Conservation (phyloP, 257 asterid species). For the Capsicum pubescens region DNA sequence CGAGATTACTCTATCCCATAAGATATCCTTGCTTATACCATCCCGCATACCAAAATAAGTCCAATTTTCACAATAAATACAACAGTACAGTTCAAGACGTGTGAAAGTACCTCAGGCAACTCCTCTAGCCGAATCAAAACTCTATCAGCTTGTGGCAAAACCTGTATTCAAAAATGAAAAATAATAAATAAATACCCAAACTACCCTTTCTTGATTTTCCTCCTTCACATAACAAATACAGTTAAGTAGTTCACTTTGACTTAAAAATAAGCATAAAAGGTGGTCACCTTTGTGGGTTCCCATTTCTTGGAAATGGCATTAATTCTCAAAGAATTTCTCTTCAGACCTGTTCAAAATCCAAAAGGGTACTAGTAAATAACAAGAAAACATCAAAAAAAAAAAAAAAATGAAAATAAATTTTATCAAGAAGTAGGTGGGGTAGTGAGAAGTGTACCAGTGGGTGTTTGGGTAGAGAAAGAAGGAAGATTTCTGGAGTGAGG, state of each 20-base stretch:
- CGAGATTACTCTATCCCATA: no score
- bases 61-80: neutral
- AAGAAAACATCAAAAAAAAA: neutral
- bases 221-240: neutral
- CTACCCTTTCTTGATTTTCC: neutral
- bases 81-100: neutral
- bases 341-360: constrained; percentile 44
- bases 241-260: neutral
- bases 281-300: constrained; percentile 71
- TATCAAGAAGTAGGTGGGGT: neutral
- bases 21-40: neutral
- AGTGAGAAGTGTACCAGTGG: constrained; percentile 39
- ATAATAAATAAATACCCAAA: constrained; percentile 21
- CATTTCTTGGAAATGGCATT: constrained; percentile 65
- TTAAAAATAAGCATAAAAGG: neutral
- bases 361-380: neutral
- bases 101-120: constrained; percentile 62
- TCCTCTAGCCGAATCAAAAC: constrained; percentile 81
- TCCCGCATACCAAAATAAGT: neutral
- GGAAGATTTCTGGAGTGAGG: constrained; percentile 44
- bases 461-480: constrained; percentile 38
- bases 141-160: constrained; percentile 91
- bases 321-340: constrained; percentile 55
- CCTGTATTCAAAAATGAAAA: constrained; percentile 46
- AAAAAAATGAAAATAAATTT: constrained; percentile 16